Evolutionary conservation across 495 filamentous ascomycete genomes (phyloP).

Genomic region (Umbilicaria muhlenbergii): DNA sequence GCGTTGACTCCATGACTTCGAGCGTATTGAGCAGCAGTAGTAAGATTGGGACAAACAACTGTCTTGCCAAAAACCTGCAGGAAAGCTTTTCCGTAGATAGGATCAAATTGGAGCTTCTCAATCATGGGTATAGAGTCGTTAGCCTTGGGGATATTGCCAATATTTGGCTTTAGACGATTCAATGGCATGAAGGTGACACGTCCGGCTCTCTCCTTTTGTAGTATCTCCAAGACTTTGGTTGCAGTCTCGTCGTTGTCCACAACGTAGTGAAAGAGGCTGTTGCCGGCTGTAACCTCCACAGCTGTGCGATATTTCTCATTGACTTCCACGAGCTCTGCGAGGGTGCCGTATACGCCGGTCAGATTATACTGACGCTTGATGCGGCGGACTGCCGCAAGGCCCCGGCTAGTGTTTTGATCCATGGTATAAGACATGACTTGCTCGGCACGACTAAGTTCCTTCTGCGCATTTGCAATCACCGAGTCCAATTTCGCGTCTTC

Average conservation of each 20-base stretch:
- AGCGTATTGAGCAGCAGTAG: slow-evolving; percentile 75
- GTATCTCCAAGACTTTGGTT: slow-evolving; percentile 57
- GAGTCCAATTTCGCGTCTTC: slow-evolving; percentile 78
- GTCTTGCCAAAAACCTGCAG: slow-evolving; percentile 91
- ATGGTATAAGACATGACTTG: slow-evolving; percentile 65
- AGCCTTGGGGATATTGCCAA: slow-evolving; percentile 63
- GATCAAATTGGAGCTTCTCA: slow-evolving; percentile 68
- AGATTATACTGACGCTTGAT: slow-evolving; percentile 64
- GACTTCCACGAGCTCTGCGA: slow-evolving; percentile 82
- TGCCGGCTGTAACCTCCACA: slow-evolving; percentile 83
- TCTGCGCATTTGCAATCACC: slow-evolving; percentile 53
- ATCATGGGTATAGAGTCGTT: slow-evolving; percentile 79
- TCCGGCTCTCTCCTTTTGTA: slow-evolving; percentile 68
- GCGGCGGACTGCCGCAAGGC: slow-evolving; percentile 64
- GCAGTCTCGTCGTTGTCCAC: slow-evolving; percentile 87
- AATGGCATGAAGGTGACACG: slow-evolving; percentile 92
- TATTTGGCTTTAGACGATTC: slow-evolving; percentile 53
- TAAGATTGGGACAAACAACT: slow-evolving; percentile 79
- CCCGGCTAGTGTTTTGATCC: slow-evolving; percentile 73
- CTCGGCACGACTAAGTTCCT: slow-evolving; percentile 63
- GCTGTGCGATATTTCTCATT: slow-evolving; percentile 74
- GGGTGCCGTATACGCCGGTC: slow-evolving; percentile 78
- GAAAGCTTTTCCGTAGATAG: slow-evolving; percentile 67
- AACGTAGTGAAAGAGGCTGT: slow-evolving; percentile 90
- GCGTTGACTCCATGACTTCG: slow-evolving; percentile 80